Base-by-base conservation (phyloP, 306 rosid genomes). In the Casuarina equisetifolia region DNA sequence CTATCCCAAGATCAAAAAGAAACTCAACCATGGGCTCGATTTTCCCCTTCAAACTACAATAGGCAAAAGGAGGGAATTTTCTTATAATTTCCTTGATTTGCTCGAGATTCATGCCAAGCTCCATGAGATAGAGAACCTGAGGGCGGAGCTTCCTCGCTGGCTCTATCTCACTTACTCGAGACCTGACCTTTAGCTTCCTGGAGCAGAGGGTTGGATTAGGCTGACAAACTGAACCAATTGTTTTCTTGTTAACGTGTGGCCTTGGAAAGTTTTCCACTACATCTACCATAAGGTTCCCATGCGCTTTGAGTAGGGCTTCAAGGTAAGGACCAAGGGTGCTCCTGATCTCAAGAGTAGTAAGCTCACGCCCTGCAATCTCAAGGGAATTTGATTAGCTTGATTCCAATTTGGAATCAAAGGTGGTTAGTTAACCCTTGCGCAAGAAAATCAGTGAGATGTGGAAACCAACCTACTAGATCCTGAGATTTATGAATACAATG, bases 11-110 rank as follows among this genome's bases (percentile, higher is more conserved):
- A 75, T 90, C 92, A 75, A 92, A 90, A 66, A 94, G 85, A 85
- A 92, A 94, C 91, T 92, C 98, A 38, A 94, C 92, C 81, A 91
- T 50, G 6, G 98, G 98, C 86, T 87, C 92, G 61, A 94, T 83
- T 84, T 94, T 92, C 72, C 97, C 97, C 51, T 94, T 95, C 87
- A 92, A 87, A 80, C 93, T 94, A 78, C 90, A 94, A 82, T 90
- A 81, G 19, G 91, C 92, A 74, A 94, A 92, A 78, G 93, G 72
- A 15, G 98, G 95, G 78, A 87, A 92, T 83, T 72, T 84, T 15
- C 84, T 84, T 1, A 78, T 76, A 42, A 92, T 88, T 66, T 78
- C 85, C 78, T 85, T 87, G 76, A 94, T 84, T 83, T 87, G 92
- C 81, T 92, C 93, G 38, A 87, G 91, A 74, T 88, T 86, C 94